Evolutionary conservation across 2,329 filamentous ascomycete species (phyloP).

Genomic region (Plectosphaerella plurivora): DNA sequence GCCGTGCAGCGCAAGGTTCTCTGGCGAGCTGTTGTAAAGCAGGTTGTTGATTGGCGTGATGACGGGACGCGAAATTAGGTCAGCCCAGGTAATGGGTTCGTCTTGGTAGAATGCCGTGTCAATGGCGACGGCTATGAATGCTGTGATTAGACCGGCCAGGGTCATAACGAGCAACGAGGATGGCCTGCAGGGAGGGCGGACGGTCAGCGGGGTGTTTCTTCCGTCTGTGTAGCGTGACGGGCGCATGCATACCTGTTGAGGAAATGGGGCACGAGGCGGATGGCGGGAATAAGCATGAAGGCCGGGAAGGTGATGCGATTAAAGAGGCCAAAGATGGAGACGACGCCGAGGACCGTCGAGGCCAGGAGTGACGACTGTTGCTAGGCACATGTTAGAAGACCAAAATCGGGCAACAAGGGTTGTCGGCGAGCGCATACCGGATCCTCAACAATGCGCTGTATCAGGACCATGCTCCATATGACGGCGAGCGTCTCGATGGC

Average conservation of each 20-base stretch:
- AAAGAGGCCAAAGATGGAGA: slow-evolving; percentile 83
- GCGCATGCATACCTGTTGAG: slow-evolving; percentile 60
- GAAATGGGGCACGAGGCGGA: slow-evolving; percentile 83
- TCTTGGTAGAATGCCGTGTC: slow-evolving; percentile 81
- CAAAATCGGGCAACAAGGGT: too few species aligned
- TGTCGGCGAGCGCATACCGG: slow-evolving; percentile 64
- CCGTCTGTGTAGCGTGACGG: too few species aligned
- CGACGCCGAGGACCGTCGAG: slow-evolving; percentile 72
- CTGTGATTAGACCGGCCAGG: slow-evolving; percentile 61
- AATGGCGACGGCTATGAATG: slow-evolving; percentile 68
- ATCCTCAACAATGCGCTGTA: slow-evolving; percentile 76
- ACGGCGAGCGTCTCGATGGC: slow-evolving; percentile 92
- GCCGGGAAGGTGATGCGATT: slow-evolving; percentile 97
- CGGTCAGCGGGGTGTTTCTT: not conserved
- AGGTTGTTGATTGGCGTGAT: slow-evolving; percentile 78
- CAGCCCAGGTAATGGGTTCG: slow-evolving; percentile 58
- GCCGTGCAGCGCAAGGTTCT: slow-evolving; percentile 71
- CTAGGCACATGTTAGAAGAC: slow-evolving; percentile 32
- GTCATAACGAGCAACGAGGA: slow-evolving; percentile 59
- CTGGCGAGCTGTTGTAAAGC: slow-evolving; percentile 64
- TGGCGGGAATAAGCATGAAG: slow-evolving; percentile 78
- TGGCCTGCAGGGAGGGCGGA: slow-evolving; percentile 35
- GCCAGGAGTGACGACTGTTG: slow-evolving; percentile 72
- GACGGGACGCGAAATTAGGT: slow-evolving; percentile 60
- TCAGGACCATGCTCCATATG: slow-evolving; percentile 88